A percentile compares a stretch with the other conserved stretches of the same genome.
These are phyloP conservation scores for Irineochytrium annulatum DNA, from an alignment of 192 early-diverging fungal species.

Conservation along the genomic window DNA sequence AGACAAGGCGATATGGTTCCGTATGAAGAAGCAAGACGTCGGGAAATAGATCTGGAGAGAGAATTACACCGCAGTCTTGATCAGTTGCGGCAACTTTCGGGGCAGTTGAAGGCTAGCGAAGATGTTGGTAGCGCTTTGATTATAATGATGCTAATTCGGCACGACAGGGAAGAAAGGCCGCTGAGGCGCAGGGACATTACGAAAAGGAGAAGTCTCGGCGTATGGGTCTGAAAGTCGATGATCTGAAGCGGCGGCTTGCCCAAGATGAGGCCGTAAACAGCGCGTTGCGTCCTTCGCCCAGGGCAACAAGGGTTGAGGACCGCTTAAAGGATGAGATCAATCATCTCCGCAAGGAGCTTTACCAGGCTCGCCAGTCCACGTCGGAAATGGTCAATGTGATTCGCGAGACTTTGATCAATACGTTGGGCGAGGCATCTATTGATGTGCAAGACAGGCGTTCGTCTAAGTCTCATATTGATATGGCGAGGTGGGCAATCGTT, in stretches of 20 bases:
- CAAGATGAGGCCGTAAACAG: constrained; percentile 30
- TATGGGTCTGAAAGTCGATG: constrained; percentile 19
- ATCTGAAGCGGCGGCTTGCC: constrained; percentile 17
- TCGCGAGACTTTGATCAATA: constrained; percentile 20
- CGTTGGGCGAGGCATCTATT: constrained; percentile 20
- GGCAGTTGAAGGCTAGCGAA: constrained; percentile 9
- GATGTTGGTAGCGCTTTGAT: constrained; percentile 15
- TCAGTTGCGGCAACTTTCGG: constrained; percentile 20
- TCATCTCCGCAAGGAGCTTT: constrained; percentile 19
- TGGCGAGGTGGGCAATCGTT: constrained; percentile 1
- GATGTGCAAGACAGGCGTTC: constrained; percentile 5
- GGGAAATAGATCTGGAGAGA: constrained; percentile 22
- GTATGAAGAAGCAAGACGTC: constrained; percentile 3
- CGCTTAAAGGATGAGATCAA: constrained; percentile 23
- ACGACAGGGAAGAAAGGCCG: constrained; percentile 1
- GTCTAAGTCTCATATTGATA: not conserved
- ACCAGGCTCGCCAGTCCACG: constrained; percentile 9
- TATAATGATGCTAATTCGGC: not conserved
- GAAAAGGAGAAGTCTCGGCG: constrained; percentile 31
- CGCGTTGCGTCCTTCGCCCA: constrained; percentile 17
- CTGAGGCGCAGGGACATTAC: constrained; percentile 17
- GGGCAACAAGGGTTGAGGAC: constrained; percentile 9
- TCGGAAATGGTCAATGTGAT: constrained; percentile 23
- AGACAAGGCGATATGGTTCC: constrained; percentile 11
- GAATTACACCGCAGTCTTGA: constrained; percentile 25